Evolutionary conservation across 768 basidiomycete genomes (phyloP), one percentile per base, ranked within the genome.

Genomic region (Wakefieldia striispora): DNA sequence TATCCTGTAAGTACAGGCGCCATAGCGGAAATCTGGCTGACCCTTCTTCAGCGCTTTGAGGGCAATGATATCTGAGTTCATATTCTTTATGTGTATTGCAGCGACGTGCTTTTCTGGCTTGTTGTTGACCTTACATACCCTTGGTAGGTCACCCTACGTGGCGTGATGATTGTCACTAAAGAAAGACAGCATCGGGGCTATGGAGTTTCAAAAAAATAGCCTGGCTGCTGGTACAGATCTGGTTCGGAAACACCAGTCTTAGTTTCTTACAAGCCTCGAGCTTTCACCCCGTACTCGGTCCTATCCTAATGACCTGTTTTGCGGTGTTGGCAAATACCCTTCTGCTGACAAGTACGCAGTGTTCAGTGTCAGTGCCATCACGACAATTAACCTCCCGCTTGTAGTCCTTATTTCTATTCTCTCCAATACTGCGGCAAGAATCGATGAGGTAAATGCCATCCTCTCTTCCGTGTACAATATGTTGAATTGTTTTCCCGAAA

Each of bases 171-270:
- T 71, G 63, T 10, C 49, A 58, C 60, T 59, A 17, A 64, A 42
- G 13, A 37, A 33, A 40, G 23, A 43, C 75, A 70, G 69, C 58
- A 40, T 62, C 65, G 39, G 56, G 51, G 33, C 51, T 26, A 29
- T 67, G 67, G 67, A 46, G 46, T 43, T 35, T 66, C 20, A 79
- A 74, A 54, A 67, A 75, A 12, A 91, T 91, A 43, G 79, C 85
- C 0, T 93, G 90, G 90, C 68, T 92, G 10, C 85, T 92, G 84
- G 77, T 88, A 3, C 85, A 91, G 50, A 89, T 92, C 26, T 91
- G 90, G 88, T 90, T 91, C 52, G 88, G 89, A 0, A 88, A 86
- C 57, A 84, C 81, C 3, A 86, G 76, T 58, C 69, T 90, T 24
- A 77, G 73, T 45, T 84, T 83, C 55, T 69, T 57, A 8, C 72